Percentiles rank a stretch among this genome's conserved stretches.
phyloP scores from a whole-genome alignment of 106 monocot genomes.

The Dendrobium officinale region DNA sequence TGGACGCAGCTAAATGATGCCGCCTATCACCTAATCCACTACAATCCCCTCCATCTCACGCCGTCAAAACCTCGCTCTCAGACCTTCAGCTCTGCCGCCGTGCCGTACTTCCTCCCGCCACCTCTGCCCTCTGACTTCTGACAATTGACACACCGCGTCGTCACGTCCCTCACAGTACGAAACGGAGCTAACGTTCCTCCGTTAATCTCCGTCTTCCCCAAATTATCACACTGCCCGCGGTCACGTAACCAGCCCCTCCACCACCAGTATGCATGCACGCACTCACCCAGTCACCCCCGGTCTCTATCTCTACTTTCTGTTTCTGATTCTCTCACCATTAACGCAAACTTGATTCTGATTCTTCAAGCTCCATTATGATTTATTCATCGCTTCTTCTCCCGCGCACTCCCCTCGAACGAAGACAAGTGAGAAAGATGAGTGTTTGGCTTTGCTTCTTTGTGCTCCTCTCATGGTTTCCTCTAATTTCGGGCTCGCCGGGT shows the following conservation, averaged over 20 bases:
- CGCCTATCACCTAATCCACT: background rate
- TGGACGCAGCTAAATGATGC: background rate
- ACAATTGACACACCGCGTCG: background rate
- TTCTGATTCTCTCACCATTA: constrained; percentile 6
- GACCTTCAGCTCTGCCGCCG: background rate
- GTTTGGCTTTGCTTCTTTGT: constrained; percentile 3
- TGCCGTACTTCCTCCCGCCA: constrained; percentile 4
- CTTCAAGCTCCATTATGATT: background rate
- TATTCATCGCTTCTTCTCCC: background rate
- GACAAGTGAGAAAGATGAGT: background rate
- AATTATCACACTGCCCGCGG: background rate
- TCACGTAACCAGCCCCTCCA: background rate
- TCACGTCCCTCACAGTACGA: background rate
- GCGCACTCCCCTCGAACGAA: background rate
- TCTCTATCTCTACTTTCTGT: background rate
- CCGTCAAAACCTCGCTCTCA: background rate
- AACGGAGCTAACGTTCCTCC: background rate
- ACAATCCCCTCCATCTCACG: background rate
- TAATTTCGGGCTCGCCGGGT: background rate
- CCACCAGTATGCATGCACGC: background rate
- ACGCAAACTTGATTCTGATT: background rate
- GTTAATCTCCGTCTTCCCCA: background rate
- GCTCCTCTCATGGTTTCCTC: constrained; percentile 7
- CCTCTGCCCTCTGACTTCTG: constrained; percentile 1
- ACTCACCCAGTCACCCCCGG: background rate